A percentile compares a stretch with the other conserved stretches of the same genome.
phyloP scores from a whole-genome alignment of 192 early-diverging fungal genomes.

The Umbelopsis isabellina region DNA sequence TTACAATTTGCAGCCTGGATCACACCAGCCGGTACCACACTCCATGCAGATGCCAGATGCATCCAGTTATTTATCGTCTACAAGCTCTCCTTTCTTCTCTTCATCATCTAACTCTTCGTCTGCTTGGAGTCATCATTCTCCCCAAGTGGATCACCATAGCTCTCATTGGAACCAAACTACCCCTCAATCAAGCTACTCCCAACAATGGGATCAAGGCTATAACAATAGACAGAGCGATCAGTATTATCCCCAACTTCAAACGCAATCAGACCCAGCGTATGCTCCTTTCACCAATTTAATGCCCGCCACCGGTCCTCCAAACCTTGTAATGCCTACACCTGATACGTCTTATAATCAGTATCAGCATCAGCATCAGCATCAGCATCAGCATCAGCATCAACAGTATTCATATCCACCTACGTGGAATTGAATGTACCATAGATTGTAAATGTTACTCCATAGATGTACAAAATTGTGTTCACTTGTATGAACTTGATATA shows the following conservation, averaged over 20 bases:
- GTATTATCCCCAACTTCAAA: not conserved
- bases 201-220: not conserved
- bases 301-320: not conserved
- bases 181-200: no score
- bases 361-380: not conserved
- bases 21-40: no score
- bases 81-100: no score
- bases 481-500: no score
- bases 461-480: no score
- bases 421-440: not conserved
- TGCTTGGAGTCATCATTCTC: no score
- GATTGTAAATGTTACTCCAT: not conserved
- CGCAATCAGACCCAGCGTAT: slow-evolving; percentile 6
- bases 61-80: not conserved
- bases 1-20: no score
- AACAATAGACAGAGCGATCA: not conserved
- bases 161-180: no score
- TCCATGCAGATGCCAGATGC: not conserved
- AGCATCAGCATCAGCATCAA: not conserved
- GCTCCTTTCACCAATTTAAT: not conserved
- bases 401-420: not conserved
- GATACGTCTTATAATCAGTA: not conserved
- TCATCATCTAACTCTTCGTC: no score
- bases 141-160: no score
- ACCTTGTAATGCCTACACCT: not conserved